Evolutionary conservation across 768 basidiomycete genomes (phyloP).

Genomic region (Boletus vinaceobasis): DNA sequence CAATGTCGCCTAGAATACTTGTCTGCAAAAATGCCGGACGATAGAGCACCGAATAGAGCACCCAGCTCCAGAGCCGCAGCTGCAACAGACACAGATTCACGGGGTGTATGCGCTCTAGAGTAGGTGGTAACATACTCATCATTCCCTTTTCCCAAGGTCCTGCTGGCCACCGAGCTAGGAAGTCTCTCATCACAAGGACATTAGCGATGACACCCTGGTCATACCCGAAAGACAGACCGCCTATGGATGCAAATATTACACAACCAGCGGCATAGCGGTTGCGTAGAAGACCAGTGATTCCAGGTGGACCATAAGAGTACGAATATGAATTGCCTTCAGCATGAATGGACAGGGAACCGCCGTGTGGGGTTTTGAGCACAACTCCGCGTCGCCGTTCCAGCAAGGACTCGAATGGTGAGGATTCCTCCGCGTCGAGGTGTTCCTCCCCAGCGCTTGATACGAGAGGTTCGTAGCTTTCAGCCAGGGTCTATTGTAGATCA

Average conservation of each 20-base stretch:
- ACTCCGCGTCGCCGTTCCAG: constrained; percentile 17
- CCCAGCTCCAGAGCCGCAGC: constrained; percentile 79
- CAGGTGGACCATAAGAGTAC: constrained; percentile 73
- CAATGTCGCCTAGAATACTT: constrained; percentile 61
- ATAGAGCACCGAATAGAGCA: constrained; percentile 70
- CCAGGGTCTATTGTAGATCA: constrained; percentile 1
- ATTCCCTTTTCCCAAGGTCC: constrained; percentile 70
- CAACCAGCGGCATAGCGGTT: constrained; percentile 67
- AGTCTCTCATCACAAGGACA: constrained; percentile 79
- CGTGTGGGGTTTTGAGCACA: constrained; percentile 23
- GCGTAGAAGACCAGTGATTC: constrained; percentile 57
- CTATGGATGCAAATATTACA: constrained; percentile 72
- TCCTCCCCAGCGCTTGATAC: constrained; percentile 10
- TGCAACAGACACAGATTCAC: constrained; percentile 24
- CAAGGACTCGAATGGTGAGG: constrained; percentile 12
- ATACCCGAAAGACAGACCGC: constrained; percentile 77
- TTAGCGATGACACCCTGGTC: constrained; percentile 87
- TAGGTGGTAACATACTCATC: constrained; percentile 55
- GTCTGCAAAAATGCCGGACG: constrained; percentile 67
- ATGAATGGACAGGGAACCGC: constrained; percentile 26
- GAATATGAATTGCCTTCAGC: constrained; percentile 41
- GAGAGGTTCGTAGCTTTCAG: constrained; percentile 16
- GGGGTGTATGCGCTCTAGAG: neutral
- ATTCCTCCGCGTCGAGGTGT: constrained; percentile 8
- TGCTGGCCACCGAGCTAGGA: constrained; percentile 63